Conservation (phyloP, 2,329 filamentous ascomycete species). For the Amphichorda felina region DNA sequence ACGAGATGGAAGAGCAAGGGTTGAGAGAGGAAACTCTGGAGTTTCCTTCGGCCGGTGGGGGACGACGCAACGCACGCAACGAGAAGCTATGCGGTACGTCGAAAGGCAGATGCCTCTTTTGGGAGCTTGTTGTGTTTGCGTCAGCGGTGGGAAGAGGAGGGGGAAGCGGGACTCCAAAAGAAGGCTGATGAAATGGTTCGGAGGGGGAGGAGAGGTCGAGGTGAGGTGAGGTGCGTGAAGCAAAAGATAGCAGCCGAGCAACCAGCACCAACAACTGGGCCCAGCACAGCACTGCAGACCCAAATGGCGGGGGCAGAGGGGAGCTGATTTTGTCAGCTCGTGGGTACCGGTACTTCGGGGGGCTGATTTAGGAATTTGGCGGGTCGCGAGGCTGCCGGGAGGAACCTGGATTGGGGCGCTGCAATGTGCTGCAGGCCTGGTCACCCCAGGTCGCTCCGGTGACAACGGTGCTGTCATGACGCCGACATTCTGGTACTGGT, state of each 20-base stretch:
- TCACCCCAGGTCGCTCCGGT: neutral
- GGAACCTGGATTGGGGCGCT: neutral
- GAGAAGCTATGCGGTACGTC: neutral
- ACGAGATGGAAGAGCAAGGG: slow-evolving; percentile 1
- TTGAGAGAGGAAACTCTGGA: slow-evolving; percentile 1
- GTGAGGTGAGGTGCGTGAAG: neutral
- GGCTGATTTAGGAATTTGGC: neutral
- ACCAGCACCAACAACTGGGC: neutral
- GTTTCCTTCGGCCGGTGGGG: neutral
- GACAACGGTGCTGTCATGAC: slow-evolving; percentile 1
- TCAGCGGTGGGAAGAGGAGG: neutral
- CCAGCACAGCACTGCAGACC: neutral
- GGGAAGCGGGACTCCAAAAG: neutral
- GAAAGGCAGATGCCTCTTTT: neutral
- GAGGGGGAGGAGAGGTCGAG: neutral
- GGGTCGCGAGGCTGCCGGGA: neutral
- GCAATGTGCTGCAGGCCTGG: neutral
- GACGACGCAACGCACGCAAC: slow-evolving; percentile 2
- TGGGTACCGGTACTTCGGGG: neutral
- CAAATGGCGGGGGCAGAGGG: neutral
- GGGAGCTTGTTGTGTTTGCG: neutral
- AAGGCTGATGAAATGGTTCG: neutral
- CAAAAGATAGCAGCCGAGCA: neutral
- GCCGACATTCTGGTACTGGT: slow-evolving; percentile 1
- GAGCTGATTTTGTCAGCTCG: neutral